Percentiles rank a stretch among this genome's conserved stretches.
phyloP scores from a whole-genome alignment of 2,329 filamentous ascomycete species.

The Pestalotiopsis sp. region DNA sequence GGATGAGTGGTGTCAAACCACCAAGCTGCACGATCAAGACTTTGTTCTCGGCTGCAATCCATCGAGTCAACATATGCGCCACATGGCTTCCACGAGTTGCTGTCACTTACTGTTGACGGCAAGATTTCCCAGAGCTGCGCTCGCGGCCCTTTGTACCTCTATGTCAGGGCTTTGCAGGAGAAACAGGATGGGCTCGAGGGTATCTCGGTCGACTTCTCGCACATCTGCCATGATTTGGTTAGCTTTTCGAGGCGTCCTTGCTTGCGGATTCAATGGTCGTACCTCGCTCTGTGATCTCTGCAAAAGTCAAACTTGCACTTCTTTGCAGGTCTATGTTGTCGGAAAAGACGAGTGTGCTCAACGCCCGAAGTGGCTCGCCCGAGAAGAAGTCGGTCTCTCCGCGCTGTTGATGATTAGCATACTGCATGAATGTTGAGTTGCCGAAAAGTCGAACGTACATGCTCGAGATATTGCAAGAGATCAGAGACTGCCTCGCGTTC shows the following conservation, averaged over 20 bases:
- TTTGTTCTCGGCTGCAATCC: slow-evolving; percentile 86
- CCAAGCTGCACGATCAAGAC: slow-evolving; percentile 92
- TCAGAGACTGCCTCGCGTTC: slow-evolving; percentile 97
- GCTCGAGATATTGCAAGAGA: slow-evolving; percentile 92
- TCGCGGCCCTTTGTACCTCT: slow-evolving; percentile 95
- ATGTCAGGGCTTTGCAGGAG: slow-evolving; percentile 94
- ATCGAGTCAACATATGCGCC: slow-evolving; percentile 30
- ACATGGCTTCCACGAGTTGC: background rate
- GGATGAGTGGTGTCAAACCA: slow-evolving; percentile 87
- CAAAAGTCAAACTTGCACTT: slow-evolving; percentile 97
- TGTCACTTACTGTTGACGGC: slow-evolving; percentile 87
- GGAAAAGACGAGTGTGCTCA: slow-evolving; percentile 96
- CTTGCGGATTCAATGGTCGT: slow-evolving; percentile 25
- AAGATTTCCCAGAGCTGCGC: slow-evolving; percentile 91
- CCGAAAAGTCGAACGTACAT: slow-evolving; percentile 60
- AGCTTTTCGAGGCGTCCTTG: slow-evolving; percentile 4
- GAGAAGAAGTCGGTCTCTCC: slow-evolving; percentile 98
- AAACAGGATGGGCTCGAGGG: slow-evolving; percentile 93
- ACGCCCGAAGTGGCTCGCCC: slow-evolving; percentile 87
- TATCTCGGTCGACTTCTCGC: slow-evolving; percentile 90
- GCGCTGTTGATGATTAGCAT: slow-evolving; percentile 58
- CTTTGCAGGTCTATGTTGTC: slow-evolving; percentile 98
- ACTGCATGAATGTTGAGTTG: slow-evolving; percentile 31
- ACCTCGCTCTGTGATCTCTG: slow-evolving; percentile 98
- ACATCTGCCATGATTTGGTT: slow-evolving; percentile 69